phyloP scores from a whole-genome alignment of 495 filamentous ascomycete genomes.

The Hypomontagnella submonticulosa region DNA sequence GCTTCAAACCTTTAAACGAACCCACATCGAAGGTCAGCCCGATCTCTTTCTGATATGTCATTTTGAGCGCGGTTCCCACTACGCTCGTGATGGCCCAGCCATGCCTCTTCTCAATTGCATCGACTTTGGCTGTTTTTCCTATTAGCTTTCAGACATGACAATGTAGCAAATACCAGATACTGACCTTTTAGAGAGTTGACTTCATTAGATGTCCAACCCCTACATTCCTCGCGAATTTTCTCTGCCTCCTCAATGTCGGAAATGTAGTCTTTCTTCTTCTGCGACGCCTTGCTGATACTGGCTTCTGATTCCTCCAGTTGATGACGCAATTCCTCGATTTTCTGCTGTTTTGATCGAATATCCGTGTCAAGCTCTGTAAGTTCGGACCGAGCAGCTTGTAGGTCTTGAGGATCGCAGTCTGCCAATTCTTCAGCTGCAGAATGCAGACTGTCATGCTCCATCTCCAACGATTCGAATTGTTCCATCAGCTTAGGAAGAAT shows the following conservation, averaged over 20 bases:
- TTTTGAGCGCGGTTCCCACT: conserved; percentile 67
- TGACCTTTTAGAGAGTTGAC: conserved; percentile 77
- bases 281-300: conserved; percentile 66
- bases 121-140: conserved; percentile 67
- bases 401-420: conserved; percentile 80
- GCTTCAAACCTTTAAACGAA: conserved; percentile 59
- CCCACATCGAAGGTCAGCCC: conserved; percentile 78
- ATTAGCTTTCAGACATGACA: conserved; percentile 18
- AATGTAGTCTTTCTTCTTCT: conserved; percentile 73
- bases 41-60: conserved; percentile 82
- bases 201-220: conserved; percentile 87
- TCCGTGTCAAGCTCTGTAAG: conserved; percentile 72
- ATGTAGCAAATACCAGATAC: conserved; percentile 31
- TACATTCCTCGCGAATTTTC: conserved; percentile 82
- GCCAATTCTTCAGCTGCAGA: conserved; percentile 78
- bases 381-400: conserved; percentile 72
- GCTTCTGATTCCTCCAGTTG: conserved; percentile 72
- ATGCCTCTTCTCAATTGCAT: conserved; percentile 71
- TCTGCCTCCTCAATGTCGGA: conserved; percentile 86
- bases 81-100: conserved; percentile 84
- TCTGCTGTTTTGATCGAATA: conserved; percentile 71
- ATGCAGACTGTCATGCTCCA: conserved; percentile 72
- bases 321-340: conserved; percentile 71
- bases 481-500: conserved; percentile 72
- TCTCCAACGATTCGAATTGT: conserved; percentile 66